Evolutionary conservation across 208 protist species (phyloP).

Genomic region (Acanthamoeba royreba): DNA sequence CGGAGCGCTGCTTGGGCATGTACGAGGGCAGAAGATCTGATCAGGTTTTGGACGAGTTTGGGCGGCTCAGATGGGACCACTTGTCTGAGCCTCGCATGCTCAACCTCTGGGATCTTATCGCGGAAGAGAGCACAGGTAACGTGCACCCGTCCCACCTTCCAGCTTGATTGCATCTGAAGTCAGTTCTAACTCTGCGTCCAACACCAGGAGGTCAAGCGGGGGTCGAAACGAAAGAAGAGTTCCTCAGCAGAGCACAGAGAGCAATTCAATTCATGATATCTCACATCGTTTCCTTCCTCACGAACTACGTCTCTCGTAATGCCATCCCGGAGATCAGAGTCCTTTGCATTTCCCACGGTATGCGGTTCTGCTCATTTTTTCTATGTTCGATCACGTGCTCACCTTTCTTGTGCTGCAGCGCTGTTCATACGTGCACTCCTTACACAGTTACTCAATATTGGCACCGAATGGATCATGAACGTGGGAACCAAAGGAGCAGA

Average conservation of each 20-base stretch:
- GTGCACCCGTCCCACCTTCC: not conserved
- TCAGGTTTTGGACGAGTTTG: not conserved
- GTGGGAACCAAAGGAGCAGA: not conserved
- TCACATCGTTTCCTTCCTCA: not conserved
- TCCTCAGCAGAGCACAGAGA: not conserved
- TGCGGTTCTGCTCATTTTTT: no score
- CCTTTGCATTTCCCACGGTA: not conserved
- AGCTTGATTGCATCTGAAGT: no score
- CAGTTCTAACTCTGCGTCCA: no score
- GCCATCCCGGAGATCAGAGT: not conserved
- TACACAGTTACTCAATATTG: not conserved
- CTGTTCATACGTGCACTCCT: not conserved
- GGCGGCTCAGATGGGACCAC: not conserved
- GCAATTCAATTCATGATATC: not conserved
- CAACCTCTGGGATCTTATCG: not conserved
- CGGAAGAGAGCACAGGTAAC: not conserved
- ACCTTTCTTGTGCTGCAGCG: not conserved
- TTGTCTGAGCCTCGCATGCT: constrained; percentile 6
- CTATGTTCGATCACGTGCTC: not conserved
- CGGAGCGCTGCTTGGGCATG: not conserved
- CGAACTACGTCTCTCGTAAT: not conserved
- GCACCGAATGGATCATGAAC: not conserved
- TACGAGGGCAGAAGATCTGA: not conserved
- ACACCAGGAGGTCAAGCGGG: not conserved
- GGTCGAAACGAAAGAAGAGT: not conserved